Base-by-base conservation (phyloP, 306 rosid species). In the Echinosophora koreensis region DNA sequence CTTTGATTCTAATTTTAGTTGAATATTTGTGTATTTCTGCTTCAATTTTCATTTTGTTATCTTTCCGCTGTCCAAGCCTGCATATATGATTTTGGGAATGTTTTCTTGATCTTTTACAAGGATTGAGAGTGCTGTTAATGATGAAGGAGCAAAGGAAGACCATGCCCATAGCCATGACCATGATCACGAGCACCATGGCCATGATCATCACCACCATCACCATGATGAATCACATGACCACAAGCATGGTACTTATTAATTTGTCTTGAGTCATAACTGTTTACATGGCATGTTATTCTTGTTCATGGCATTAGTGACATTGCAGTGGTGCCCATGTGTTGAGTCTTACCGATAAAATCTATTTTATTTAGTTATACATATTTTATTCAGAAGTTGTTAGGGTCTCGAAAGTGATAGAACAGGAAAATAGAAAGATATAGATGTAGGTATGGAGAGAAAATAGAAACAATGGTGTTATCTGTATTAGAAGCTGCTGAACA, bases 61-160 rank as follows among this genome's bases (percentile, higher is more conserved):
- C 42, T n/a, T 70, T 80, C 54, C 30, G 50, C 65, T 18, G 57
- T 74, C 73, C 73, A 63, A 74, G 58, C 52, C 37, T 66, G 38
- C 38, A 55, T 83, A 11, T 49, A 60, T 75, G 8, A 55, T 46
- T 46, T 77, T 84, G 35, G 73, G 77, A 63, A 77, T 69, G 52
- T 68, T 73, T 74, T 7, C 64, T 65, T 75, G 64, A 52, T 61
- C 78, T 72, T 47, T 80, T 82, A 49, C 66, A 82, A 92, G 99
- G 93, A 92, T 95, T 80, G 97, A 92, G 88, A 91, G 89, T 39
- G 92, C 89, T 35, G 84, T 95, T 35, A 87, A 74, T 69, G 85
- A 61, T 50, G 93, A 92, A 81, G 84, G 39, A 72, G 85, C 86
- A 50, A 86, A 84, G 81, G 93, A 95, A 69, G 92, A 88, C 44